These are phyloP conservation scores for Tetracladium setigerum DNA, from an alignment of 495 filamentous ascomycete genomes.

Conservation along the genomic window DNA sequence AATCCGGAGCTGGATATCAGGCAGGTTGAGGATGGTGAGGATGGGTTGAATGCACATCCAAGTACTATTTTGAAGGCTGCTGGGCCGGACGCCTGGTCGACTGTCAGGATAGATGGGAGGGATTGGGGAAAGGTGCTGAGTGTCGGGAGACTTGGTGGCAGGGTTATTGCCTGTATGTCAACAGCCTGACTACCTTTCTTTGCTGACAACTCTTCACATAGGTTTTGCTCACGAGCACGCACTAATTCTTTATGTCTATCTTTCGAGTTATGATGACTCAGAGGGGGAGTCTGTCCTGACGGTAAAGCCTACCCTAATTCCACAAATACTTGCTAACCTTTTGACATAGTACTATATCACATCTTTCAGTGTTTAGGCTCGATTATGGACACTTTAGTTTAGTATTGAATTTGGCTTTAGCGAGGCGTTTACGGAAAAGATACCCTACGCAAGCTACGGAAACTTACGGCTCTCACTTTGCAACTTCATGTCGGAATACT, in stretches of 20 bases:
- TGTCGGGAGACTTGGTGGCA: slow-evolving; percentile 78
- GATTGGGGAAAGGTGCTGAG: slow-evolving; percentile 88
- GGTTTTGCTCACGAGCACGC: slow-evolving; percentile 65
- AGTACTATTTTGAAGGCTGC: slow-evolving; percentile 58
- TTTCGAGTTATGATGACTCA: slow-evolving; percentile 57
- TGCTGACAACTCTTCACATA: slow-evolving; percentile 4
- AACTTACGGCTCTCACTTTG: too few species aligned
- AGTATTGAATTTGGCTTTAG: slow-evolving; percentile 11
- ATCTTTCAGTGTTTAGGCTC: slow-evolving; percentile 18
- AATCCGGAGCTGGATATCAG: slow-evolving; percentile 78
- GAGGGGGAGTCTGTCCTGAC: slow-evolving; percentile 72
- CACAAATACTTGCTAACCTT: slow-evolving; percentile 16
- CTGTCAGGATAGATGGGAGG: slow-evolving; percentile 79
- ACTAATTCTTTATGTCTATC: slow-evolving; percentile 85
- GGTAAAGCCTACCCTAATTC: slow-evolving; percentile 35
- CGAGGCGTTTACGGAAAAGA: slow-evolving; percentile 12
- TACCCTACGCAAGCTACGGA: too few species aligned
- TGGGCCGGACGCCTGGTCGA: slow-evolving; percentile 66
- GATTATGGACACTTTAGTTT: not conserved
- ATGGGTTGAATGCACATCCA: slow-evolving; percentile 61
- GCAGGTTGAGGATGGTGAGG: slow-evolving; percentile 55
- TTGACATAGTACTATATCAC: slow-evolving; percentile 22
- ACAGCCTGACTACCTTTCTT: not conserved
- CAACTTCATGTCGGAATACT: too few species aligned
- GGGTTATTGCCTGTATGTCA: slow-evolving; percentile 78